Percentiles rank a stretch among this genome's conserved stretches.
Evolutionary conservation across 2,329 filamentous ascomycete genomes (phyloP).

Genomic region (Arthrobotrys conoides): DNA sequence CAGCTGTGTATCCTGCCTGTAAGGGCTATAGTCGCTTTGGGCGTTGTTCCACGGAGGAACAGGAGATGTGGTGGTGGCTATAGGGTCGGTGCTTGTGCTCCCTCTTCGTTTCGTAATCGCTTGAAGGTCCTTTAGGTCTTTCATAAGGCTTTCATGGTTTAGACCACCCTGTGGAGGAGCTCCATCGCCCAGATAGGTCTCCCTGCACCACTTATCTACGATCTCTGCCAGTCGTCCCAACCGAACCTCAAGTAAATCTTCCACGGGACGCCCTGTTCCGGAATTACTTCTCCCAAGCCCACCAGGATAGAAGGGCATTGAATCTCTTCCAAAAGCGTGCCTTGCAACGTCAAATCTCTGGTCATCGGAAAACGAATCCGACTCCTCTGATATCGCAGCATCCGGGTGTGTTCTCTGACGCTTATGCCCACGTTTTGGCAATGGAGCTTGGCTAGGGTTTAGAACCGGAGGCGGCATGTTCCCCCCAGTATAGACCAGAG

Average conservation of each 20-base stretch:
- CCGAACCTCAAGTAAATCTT: conserved; percentile 62
- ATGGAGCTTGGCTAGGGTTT: conserved; percentile 37
- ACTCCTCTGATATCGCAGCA: conserved; percentile 57
- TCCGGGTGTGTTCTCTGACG: conserved; percentile 59
- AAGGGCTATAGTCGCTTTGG: conserved; percentile 49
- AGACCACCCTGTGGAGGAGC: conserved; percentile 22
- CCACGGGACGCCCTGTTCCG: conserved; percentile 19
- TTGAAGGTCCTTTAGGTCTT: conserved; percentile 57
- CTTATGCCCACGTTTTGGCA: conserved; percentile 56
- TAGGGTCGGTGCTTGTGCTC: conserved; percentile 49
- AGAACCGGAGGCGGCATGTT: conserved; percentile 56
- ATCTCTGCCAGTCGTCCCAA: conserved; percentile 63
- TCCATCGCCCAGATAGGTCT: conserved; percentile 61
- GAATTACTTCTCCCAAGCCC: conserved; percentile 38
- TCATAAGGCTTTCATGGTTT: conserved; percentile 52
- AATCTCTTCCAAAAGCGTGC: conserved; percentile 54
- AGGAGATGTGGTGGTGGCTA: conserved; percentile 28
- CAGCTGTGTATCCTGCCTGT: conserved; percentile 43
- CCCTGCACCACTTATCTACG: conserved; percentile 64
- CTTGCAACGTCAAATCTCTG: conserved; percentile 57
- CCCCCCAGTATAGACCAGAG: conserved; percentile 25
- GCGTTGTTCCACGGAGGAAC: conserved; percentile 43
- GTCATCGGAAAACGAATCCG: conserved; percentile 61
- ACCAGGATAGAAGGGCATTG: conserved; percentile 40
- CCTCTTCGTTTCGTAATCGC: conserved; percentile 50